Evolutionary conservation across 139 green algal genomes (phyloP), one percentile per base, ranked within the genome.

Genomic region (Micromonas commoda): DNA sequence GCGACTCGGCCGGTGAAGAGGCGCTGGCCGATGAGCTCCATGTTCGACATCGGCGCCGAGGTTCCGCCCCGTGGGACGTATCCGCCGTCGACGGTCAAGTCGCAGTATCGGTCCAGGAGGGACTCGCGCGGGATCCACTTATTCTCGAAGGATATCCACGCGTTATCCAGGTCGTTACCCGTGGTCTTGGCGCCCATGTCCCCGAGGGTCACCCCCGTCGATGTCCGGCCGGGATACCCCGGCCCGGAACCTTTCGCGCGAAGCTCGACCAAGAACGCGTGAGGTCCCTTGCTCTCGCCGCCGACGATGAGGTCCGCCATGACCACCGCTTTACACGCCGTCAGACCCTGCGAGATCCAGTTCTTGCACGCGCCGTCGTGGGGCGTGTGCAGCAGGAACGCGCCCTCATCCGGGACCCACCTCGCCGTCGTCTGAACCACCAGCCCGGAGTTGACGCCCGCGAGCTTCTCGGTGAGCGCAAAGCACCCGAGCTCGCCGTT

Each of bases 181-280:
- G 76, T 82, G 0, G 77, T 82, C 60, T 82, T 82, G 3, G 19
- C 19, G 23, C 77, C 77, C 77, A 82, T 82, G 67, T 82, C 77
- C 0, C 51, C 53, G 1, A 77, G 31, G 16, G 32, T 78, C 4
- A 82, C 39, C 45, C 45, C 45, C 45, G 9, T 9, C 45, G 45
- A 57, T 16, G 45, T 9, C 45, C 9, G 45, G 6, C 53, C 70
- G 13, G 39, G 2, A 23, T 19, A n/a, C 6, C 72, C 54, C 39
- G 19, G 24, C 26, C 68, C 67, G 5, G 23, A 34, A 35, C 23
- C 16, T 53, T 64, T 26, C 51, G 24, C 39, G 20, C 77, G 69
- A 9, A 82, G 32, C 19, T 21, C 31, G 37, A 82, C 65, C 38
- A 82, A 60, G 39, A 82, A 82, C 28, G 77, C 77, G 69, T 82